Base-by-base conservation (phyloP, 345 rosid species). In the Arabidopsis arenosa region DNA sequence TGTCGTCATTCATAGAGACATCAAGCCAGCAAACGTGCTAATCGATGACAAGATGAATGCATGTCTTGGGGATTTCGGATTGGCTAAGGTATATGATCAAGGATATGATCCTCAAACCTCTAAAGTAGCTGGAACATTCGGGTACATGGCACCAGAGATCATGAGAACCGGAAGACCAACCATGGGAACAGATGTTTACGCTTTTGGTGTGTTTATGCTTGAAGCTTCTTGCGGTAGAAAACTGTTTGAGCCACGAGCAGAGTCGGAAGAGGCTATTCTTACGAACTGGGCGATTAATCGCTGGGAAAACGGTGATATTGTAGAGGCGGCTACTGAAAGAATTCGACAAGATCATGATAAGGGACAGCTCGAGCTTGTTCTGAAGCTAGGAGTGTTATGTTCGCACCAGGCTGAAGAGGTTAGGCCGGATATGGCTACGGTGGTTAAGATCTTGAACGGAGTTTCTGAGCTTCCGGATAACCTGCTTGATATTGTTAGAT, bases 191-290 rank as follows among this genome's bases (percentile, higher is more conserved):
- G 79, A 85, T 17, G 78, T 80, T 5, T 85, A 61, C 23, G 78
- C 82, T 0, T 85, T 75, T 2, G 7, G 85, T 51, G 33, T 72
- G 10, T 81, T 76, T 36, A 63, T 80, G 52, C 83, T 82, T 0
- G 88, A 85, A 69, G 81, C 82, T 2, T 73, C 78, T 18, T 78
- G 81, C 18, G 88, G 85, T 15, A 82, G 80, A 72, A 82, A 75
- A 66, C 76, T 82, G 2, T 70, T 80, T 8, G 73, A 44, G 60
- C 58, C 15, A 47, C 57, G 80, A 28, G 32, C 32, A 28, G 32
- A 28, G 32, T 3, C 32, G 32, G 32, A 28, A 28, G 32, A 28
- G 32, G 32, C 32, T 28, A 28, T 28, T 28, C 32, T 28, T 28
- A 28, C 32, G 0, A 28, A 28, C 32, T 28, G 32, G 32, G 32